These are phyloP conservation scores for Kodamaea leandrae DNA, from an alignment of 805 yeast genomes.

Conservation along the genomic window DNA sequence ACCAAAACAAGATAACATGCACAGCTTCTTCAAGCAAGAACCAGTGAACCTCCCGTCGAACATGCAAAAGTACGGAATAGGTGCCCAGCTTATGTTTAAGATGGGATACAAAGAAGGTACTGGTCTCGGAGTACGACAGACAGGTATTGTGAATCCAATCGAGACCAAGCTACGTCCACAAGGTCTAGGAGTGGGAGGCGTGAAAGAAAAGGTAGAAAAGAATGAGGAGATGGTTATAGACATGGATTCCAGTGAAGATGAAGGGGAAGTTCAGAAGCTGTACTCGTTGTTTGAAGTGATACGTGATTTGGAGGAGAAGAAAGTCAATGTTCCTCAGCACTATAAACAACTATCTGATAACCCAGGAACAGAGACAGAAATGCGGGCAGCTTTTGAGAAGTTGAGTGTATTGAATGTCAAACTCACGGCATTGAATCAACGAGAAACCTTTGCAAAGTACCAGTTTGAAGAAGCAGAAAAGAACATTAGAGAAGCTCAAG, in stretches of 20 bases:
- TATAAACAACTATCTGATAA: constrained; percentile 36
- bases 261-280: constrained; percentile 16
- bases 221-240: constrained; percentile 8
- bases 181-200: constrained; percentile 74
- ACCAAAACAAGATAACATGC: not conserved
- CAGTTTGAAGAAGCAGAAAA: constrained; percentile 8
- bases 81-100: constrained; percentile 69
- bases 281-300: constrained; percentile 32
- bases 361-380: not conserved
- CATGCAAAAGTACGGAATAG: constrained; percentile 64
- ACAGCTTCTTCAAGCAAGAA: not conserved
- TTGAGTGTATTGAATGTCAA: constrained; percentile 17
- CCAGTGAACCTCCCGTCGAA: not conserved
- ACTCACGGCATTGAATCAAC: constrained; percentile 14
- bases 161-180: constrained; percentile 64
- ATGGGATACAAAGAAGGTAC: constrained; percentile 88
- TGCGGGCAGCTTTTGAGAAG: constrained; percentile 12
- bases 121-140: constrained; percentile 74
- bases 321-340: constrained; percentile 33
- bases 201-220: constrained; percentile 31
- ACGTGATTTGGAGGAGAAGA: constrained; percentile 32
- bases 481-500: not conserved
- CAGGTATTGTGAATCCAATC: constrained; percentile 81
- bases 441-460: constrained; percentile 12
- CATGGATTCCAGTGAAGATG: constrained; percentile 22